A percentile compares a stretch with the other conserved stretches of the same genome.
Evolutionary conservation across 2,329 filamentous ascomycete species (phyloP).

Genomic region (Geosmithia morbida): DNA sequence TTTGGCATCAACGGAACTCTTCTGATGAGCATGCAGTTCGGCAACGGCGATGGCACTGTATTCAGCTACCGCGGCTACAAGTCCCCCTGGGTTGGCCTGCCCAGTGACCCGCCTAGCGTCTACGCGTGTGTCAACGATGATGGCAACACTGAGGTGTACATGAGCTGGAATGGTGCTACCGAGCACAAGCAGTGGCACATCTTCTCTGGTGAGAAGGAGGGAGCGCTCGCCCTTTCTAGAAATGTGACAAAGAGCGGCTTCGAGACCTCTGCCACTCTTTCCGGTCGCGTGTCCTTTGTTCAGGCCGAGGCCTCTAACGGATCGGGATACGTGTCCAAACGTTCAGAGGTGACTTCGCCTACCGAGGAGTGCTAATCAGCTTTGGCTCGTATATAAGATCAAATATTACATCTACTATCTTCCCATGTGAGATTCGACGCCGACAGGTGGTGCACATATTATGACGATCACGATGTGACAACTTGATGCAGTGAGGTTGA

Average conservation of each 20-base stretch:
- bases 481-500: no score
- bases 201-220: conserved; percentile 3
- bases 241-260: conserved; percentile 4
- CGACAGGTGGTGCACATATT: no score
- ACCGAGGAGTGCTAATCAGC: neutral
- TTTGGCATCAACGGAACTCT: conserved; percentile 21
- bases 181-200: conserved; percentile 10
- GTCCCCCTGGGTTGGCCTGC: conserved; percentile 8
- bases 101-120: conserved; percentile 2
- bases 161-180: conserved; percentile 13
- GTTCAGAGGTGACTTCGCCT: neutral
- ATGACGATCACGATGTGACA: no score
- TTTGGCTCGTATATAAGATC: neutral
- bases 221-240: neutral
- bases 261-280: conserved; percentile 8
- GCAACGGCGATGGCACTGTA: conserved; percentile 12
- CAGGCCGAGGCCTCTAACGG: neutral
- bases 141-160: conserved; percentile 2
- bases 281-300: neutral
- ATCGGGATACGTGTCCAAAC: neutral
- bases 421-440: neutral
- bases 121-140: conserved; percentile 6
- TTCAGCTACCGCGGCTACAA: conserved; percentile 11
- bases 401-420: neutral
- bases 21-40: conserved; percentile 10